Base-by-base conservation (phyloP, 495 filamentous ascomycete species). In the Penicillium lagena region DNA sequence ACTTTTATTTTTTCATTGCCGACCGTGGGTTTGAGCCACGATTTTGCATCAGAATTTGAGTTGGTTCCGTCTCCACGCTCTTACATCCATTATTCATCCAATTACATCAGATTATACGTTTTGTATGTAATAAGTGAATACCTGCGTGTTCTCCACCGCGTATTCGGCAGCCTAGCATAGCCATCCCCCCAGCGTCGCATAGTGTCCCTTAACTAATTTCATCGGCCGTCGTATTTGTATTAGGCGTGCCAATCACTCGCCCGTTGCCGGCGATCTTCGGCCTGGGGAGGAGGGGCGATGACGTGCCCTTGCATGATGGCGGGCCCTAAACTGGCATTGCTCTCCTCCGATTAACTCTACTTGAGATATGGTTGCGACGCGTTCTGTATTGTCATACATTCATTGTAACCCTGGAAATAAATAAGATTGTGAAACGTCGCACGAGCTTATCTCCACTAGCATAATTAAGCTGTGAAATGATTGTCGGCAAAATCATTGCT, bases 371-470 rank as follows among this genome's bases (percentile, higher is more conserved):
- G 40, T 55, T 49, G 46, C 45, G 38, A 54, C 35, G 37, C 28
- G 47, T 54, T 33, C 13, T 36, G 55, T 59, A 56, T 51, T 54
- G 56, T 56, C 49, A 59, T 39, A 37, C 46, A 38, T 45, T 35
- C 37, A 12, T 52, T 59, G 55, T 29, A 56, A 59, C 49, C 43
- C 42, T 55, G 48, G 40, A 41, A 42, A 14, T 39, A 29, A 22
- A 22, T 22, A 22, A 22, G 22, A 22, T 50, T 51, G 63, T 69
- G 66, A 62, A 67, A 69, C 62, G 63, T 67, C 60, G 54, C 63
- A 66, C 62, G 63, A 66, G 62, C 62, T 69, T 67, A 69, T 69
- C 66, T 66, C 66, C 66, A 69, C 62, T 59, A 62, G 56, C 60
- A 67, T 60, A 63, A 64, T 67, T 56, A 55, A 52, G 39, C 49